Conservation (phyloP, 352 stramenopile genomes). For the Globisporangium barbulae region DNA sequence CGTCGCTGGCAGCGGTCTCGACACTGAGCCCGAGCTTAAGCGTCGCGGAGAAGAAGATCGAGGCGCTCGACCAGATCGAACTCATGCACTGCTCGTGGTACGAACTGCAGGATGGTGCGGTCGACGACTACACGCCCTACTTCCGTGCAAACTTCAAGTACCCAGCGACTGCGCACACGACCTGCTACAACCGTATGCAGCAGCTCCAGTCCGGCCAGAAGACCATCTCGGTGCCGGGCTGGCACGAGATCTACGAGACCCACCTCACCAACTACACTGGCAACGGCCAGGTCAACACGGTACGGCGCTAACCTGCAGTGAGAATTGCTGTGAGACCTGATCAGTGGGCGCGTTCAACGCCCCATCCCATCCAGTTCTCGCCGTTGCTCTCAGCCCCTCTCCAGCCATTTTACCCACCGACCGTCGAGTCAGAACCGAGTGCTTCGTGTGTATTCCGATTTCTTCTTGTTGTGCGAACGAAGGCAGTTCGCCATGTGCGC, state of each 20-base stretch:
- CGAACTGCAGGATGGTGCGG: conserved; percentile 26
- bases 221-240: conserved; percentile 19
- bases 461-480: too few species aligned
- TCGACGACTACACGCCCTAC: conserved; percentile 41
- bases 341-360: background rate
- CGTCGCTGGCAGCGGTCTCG: background rate
- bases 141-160: conserved; percentile 36
- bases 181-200: conserved; percentile 34
- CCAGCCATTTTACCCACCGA: too few species aligned
- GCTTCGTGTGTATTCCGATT: too few species aligned
- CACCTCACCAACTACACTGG: conserved; percentile 12
- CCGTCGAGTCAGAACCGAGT: too few species aligned
- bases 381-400: too few species aligned
- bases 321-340: background rate
- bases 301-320: background rate
- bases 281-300: background rate
- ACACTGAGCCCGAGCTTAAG: background rate
- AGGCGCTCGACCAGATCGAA: conserved; percentile 44
- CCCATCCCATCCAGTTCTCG: too few species aligned
- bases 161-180: conserved; percentile 23
- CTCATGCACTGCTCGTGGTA: conserved; percentile 59
- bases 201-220: conserved; percentile 20
- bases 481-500: too few species aligned
- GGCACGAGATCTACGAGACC: conserved; percentile 21
- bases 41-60: background rate